phyloP scores from a whole-genome alignment of 495 filamentous ascomycete genomes.

The Thozetella sp. region DNA sequence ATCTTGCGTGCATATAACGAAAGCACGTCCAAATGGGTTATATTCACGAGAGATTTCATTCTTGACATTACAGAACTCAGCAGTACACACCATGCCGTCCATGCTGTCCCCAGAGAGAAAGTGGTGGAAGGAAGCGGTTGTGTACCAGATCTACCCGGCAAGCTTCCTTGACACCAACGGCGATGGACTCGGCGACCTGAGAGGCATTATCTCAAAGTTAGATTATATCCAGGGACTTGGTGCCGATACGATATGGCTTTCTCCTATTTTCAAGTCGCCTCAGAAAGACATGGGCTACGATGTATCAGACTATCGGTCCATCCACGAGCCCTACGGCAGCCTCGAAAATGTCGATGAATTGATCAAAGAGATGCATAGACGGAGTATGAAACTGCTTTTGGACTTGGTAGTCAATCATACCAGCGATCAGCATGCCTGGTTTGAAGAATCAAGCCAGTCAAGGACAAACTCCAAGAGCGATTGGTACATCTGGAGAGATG shows the following conservation, averaged over 20 bases:
- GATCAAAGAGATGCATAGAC: constrained; percentile 51
- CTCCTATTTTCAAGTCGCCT: constrained; percentile 63
- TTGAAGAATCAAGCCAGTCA: constrained; percentile 56
- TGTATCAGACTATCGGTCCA: constrained; percentile 62
- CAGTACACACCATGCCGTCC: not conserved
- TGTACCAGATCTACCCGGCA: constrained; percentile 69
- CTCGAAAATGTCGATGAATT: constrained; percentile 59
- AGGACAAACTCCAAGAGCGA: constrained; percentile 54
- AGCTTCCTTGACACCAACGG: constrained; percentile 64
- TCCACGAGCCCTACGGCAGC: constrained; percentile 60
- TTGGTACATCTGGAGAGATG: constrained; percentile 65
- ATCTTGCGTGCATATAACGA: not conserved
- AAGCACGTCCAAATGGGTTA: not conserved
- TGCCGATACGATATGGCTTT: constrained; percentile 65
- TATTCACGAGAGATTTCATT: not conserved
- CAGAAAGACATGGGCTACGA: constrained; percentile 50
- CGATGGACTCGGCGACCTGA: constrained; percentile 65
- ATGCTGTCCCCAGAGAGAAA: not conserved
- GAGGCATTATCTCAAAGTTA: constrained; percentile 62
- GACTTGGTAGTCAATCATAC: constrained; percentile 70
- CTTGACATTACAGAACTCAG: not conserved
- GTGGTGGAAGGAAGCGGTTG: constrained; percentile 33
- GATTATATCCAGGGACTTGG: constrained; percentile 64
- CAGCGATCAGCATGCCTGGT: constrained; percentile 65
- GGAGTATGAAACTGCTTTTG: constrained; percentile 61